Base-by-base conservation (phyloP, 208 protist genomes). In the Leishmania tropica region DNA sequence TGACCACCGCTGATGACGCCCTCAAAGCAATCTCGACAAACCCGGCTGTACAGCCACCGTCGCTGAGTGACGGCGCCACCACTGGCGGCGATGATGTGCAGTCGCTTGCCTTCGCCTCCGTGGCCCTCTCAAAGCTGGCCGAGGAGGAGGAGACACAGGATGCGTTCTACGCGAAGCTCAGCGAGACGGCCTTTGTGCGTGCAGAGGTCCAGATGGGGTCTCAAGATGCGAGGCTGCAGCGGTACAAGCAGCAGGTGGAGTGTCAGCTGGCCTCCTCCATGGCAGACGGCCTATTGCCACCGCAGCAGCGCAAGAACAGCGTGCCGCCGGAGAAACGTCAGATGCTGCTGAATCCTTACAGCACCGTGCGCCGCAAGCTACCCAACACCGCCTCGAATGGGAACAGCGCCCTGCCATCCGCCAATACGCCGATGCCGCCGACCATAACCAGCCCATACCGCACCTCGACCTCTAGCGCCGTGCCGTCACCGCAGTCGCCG, bases 81-180 rank as follows among this genome's bases (percentile, higher is more conserved):
- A 71, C 68, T 21, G 82, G 78, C 35, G 82, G 83, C 28, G 68
- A 68, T 5, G 80, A 82, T 54, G 53, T 84, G 24, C 75, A 84
- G 75, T 85, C 77, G 8, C 72, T 81, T 8, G 42, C 78, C 64
- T 83, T 78, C 48, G 82, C 78, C 42, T 64, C 67, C 8, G 3
- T 47, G 19, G 74, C 76, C 17, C 75, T 60, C 24, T 71, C 51
- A n/a, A 83, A 80, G 71, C 64, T 78, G 64, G 64, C 21, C 37
- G 79, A 79, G 51, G 67, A 79, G 60, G 60, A 89, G 48, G 19
- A 58, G 45, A n/a, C 31, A 47, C 75, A 89, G 78, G 86, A 84
- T 62, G 58, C 48, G 31, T 45, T 71, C 51, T 81, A 85, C 73
- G 54, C 83, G 6, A 24, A 31, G 21, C 53, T 89, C 37, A 54